Evolutionary conservation across 2,329 filamentous ascomycete genomes (phyloP).

Genomic region (Thielaviopsis euricoi): DNA sequence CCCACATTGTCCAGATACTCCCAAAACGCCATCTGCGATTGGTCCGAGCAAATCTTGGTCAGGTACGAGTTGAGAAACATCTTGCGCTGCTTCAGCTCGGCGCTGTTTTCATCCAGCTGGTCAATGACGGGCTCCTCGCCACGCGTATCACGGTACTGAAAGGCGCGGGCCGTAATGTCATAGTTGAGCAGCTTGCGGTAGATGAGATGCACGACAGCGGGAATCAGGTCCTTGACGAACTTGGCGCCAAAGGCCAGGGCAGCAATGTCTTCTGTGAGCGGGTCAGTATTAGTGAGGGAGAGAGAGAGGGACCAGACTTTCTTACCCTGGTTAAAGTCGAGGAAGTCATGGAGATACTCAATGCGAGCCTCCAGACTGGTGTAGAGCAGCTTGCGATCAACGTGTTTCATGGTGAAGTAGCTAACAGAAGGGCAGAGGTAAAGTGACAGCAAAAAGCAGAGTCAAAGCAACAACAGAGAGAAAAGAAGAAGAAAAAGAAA

Average conservation of each 20-base stretch:
- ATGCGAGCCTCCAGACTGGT: conserved; percentile 53
- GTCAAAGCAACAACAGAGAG: no score
- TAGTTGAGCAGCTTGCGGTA: conserved; percentile 68
- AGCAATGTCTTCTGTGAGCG: conserved; percentile 55
- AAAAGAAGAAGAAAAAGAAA: not conserved
- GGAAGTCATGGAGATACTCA: conserved; percentile 57
- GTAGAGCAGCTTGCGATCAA: conserved; percentile 56
- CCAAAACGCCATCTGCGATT: conserved; percentile 63
- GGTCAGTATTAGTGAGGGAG: no score
- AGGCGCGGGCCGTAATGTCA: conserved; percentile 67
- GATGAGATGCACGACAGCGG: conserved; percentile 68
- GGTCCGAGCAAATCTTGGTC: conserved; percentile 57
- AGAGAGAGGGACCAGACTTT: no score
- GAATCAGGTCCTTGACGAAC: conserved; percentile 69
- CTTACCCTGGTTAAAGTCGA: conserved; percentile 57
- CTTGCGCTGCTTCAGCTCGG: conserved; percentile 62
- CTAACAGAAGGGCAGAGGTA: no score
- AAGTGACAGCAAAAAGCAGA: no score
- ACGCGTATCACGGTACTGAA: conserved; percentile 45
- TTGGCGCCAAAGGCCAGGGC: conserved; percentile 52
- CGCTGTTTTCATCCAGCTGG: conserved; percentile 47
- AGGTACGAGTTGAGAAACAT: conserved; percentile 65
- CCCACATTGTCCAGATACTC: conserved; percentile 73
- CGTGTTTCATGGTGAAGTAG: conserved; percentile 40
- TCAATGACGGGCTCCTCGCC: conserved; percentile 52